Evolutionary conservation across 805 yeast species (phyloP).

Genomic region (Candida anglica): DNA sequence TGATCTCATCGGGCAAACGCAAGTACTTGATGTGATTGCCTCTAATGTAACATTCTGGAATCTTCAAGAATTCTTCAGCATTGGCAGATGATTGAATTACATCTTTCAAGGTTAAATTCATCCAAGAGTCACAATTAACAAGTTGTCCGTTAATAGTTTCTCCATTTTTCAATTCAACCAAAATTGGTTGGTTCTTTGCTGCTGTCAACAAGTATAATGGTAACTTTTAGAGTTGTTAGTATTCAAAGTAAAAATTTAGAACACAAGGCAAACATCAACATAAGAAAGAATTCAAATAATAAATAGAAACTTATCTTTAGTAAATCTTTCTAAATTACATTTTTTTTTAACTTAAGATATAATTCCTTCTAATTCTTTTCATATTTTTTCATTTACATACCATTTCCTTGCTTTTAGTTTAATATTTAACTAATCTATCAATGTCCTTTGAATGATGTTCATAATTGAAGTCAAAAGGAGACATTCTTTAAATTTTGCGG

Average conservation of each 20-base stretch:
- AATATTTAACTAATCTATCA: too few relatives aligned
- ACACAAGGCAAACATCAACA: background rate
- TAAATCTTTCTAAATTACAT: background rate
- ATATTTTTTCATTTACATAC: background rate
- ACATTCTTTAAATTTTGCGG: too few relatives aligned
- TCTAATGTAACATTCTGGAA: conserved; percentile 74
- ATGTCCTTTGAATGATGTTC: too few relatives aligned
- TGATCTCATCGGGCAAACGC: conserved; percentile 70
- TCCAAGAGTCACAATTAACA: conserved; percentile 87
- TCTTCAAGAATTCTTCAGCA: conserved; percentile 58
- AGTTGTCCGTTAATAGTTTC: conserved; percentile 83
- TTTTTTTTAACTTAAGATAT: background rate
- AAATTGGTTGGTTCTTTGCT: conserved; percentile 81
- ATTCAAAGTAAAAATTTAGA: background rate
- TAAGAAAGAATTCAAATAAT: background rate
- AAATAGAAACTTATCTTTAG: background rate
- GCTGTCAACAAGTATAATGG: conserved; percentile 89
- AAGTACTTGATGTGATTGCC: conserved; percentile 81
- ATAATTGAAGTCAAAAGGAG: too few relatives aligned
- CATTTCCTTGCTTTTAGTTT: background rate
- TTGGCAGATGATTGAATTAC: conserved; percentile 63
- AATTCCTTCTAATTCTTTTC: background rate
- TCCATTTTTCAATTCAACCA: conserved; percentile 89
- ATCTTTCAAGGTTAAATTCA: conserved; percentile 83
- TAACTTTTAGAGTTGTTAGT: conserved; percentile 45